These are phyloP conservation scores for Trametes pubescens DNA, from an alignment of 1,284 basidiomycete species.

Conservation along the genomic window DNA sequence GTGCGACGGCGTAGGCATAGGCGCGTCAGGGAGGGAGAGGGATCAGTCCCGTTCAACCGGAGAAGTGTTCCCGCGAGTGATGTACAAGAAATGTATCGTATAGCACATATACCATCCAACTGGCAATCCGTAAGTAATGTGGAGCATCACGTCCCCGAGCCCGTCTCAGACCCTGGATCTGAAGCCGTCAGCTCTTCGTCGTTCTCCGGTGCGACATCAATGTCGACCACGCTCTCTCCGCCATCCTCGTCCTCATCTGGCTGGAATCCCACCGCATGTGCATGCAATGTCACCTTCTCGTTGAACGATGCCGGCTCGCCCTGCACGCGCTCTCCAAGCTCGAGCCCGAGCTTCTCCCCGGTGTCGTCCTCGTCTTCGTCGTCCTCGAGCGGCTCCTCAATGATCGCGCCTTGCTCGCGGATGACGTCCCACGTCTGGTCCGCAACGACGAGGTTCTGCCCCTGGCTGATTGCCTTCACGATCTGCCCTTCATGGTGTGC, in stretches of 20 bases:
- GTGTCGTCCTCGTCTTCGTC: constrained; percentile 34
- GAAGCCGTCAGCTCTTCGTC: constrained; percentile 12
- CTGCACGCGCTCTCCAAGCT: constrained; percentile 37
- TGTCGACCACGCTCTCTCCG: constrained; percentile 28
- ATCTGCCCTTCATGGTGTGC: constrained; percentile 73
- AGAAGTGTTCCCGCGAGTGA: constrained; percentile 10
- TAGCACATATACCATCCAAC: constrained; percentile 33
- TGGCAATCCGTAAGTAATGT: constrained; percentile 7
- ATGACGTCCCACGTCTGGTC: constrained; percentile 62
- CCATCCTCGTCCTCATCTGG: constrained; percentile 6
- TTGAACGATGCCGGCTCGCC: constrained; percentile 36
- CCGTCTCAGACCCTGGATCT: constrained; percentile 20
- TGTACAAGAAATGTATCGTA: constrained; percentile 26
- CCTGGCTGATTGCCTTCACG: constrained; percentile 72
- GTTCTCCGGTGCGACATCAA: constrained; percentile 19
- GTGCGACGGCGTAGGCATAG: background rate
- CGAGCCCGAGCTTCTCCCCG: constrained; percentile 33
- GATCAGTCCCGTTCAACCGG: constrained; percentile 29
- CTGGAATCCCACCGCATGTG: constrained; percentile 14
- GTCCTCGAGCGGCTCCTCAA: constrained; percentile 67
- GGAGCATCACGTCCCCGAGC: constrained; percentile 27
- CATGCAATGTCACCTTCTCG: constrained; percentile 35
- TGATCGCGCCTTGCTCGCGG: constrained; percentile 68
- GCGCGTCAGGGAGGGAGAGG: background rate
- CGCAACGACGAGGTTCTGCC: constrained; percentile 73